phyloP scores from a whole-genome alignment of 2,329 filamentous ascomycete species.

The Aspergillus pseudotamarii region DNA sequence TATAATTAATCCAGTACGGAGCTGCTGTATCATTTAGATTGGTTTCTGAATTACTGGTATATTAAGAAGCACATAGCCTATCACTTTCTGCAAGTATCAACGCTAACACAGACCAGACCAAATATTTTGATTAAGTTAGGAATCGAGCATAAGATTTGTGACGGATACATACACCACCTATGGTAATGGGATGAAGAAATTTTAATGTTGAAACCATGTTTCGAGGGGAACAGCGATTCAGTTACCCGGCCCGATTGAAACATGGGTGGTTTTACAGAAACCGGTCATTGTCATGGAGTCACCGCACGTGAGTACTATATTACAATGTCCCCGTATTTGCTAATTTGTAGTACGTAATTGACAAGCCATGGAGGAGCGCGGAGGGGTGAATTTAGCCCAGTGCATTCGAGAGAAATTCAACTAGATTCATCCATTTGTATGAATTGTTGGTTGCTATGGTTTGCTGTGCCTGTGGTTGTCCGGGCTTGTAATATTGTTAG shows the following conservation, averaged over 20 bases:
- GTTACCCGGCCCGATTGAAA: constrained; percentile 3
- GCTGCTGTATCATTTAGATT: not conserved
- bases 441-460: not conserved
- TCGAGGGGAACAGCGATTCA: not conserved
- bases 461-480: not conserved
- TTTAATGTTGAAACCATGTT: constrained; percentile 13
- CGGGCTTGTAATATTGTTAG: not conserved
- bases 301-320: not conserved
- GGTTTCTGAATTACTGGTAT: not conserved
- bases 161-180: not conserved
- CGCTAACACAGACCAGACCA: not conserved
- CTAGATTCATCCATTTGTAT: not conserved
- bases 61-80: not conserved
- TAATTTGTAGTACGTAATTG: not conserved
- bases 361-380: not conserved
- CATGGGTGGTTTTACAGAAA: not conserved
- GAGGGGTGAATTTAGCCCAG: not conserved
- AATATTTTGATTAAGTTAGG: not conserved
- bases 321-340: not conserved
- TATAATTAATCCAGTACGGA: not conserved
- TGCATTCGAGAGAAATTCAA: not conserved
- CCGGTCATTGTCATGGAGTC: not conserved
- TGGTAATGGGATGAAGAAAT: constrained; percentile 8
- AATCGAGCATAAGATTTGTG: not conserved
- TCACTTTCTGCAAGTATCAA: not conserved